A percentile compares a stretch with the other conserved stretches of the same genome.
These are phyloP conservation scores for Teratosphaeria destructans DNA, from an alignment of 2,329 filamentous ascomycete genomes.

Conservation along the genomic window DNA sequence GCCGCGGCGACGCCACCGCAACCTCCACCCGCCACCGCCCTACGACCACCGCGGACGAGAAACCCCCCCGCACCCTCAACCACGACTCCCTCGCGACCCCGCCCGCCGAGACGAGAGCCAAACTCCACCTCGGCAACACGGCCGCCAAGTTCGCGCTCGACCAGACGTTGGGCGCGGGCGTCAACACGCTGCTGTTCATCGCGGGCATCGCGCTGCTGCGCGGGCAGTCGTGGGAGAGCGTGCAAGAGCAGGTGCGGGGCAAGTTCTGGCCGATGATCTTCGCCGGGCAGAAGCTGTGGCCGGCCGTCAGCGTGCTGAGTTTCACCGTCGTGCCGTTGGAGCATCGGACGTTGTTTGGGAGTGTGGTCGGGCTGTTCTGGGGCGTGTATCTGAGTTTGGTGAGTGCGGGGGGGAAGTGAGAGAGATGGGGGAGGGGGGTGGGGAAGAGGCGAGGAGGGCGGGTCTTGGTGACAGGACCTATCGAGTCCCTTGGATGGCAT, in stretches of 20 bases:
- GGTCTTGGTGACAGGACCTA: not conserved
- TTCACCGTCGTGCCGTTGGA: slow-evolving; percentile 64
- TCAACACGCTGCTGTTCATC: slow-evolving; percentile 58
- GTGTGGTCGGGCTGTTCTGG: slow-evolving; percentile 62
- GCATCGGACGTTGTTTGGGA: slow-evolving; percentile 59
- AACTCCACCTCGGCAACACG: slow-evolving; percentile 51
- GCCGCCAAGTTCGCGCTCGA: slow-evolving; percentile 57
- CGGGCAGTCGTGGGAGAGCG: slow-evolving; percentile 12
- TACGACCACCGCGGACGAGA: slow-evolving; percentile 15
- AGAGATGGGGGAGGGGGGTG: not conserved
- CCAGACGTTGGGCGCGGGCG: slow-evolving; percentile 53
- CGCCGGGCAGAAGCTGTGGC: slow-evolving; percentile 66
- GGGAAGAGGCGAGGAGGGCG: not conserved
- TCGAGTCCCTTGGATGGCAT: too few species aligned
- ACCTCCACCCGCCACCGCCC: not conserved
- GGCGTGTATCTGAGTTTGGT: slow-evolving; percentile 61
- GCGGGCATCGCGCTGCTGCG: slow-evolving; percentile 49
- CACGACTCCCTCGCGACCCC: not conserved
- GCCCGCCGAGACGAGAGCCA: slow-evolving; percentile 1
- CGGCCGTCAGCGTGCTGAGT: slow-evolving; percentile 57
- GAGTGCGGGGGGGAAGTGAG: not conserved
- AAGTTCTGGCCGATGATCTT: slow-evolving; percentile 43
- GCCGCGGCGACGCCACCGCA: slow-evolving; percentile 6
- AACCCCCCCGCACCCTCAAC: not conserved
- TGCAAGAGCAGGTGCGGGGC: slow-evolving; percentile 11